Base-by-base conservation (phyloP, 2,329 filamentous ascomycete genomes). In the Fonsecaea multimorphosa region DNA sequence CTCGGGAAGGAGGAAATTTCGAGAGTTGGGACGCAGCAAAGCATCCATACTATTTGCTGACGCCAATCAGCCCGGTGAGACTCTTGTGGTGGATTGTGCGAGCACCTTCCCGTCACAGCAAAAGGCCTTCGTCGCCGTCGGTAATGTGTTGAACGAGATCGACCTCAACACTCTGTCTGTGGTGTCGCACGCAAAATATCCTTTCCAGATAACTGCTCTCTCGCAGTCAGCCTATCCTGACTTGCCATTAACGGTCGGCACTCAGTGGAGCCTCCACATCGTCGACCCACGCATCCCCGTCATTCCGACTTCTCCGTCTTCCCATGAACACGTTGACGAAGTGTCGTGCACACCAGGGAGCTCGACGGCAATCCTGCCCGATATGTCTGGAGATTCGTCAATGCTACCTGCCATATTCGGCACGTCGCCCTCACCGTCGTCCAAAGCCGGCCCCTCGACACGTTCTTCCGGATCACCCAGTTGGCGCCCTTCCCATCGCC, bases 231-330 rank as follows among this genome's bases (percentile, higher is more conserved):
- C 88, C 51, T 79, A 87, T 70, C 80, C 87, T 56, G 83, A 84
- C 0, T 84, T 89, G 0, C 92, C 93, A 0, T 78, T 98, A 40
- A 95, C 93, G 0, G 86, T 98, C 14, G 94, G 92, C 24, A 97
- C 92, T 1, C 91, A 90, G 58, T 82, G 89, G 65, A 92, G 91
- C 1, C 82, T 98, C 1, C 91, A 96, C 74, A 85, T 97, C 3
- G 87, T 96, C 74, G 94, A 98, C 76, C 86, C 89, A 29, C 85
- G 93, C 55, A 81, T 77, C n/a, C 58, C 70, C 0, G 27, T 52
- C 38, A 24, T n/a, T 8, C 51, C 56, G 31, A 22, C 46, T 1
- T 59, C 55, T 49, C 32, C 44, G 3, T 51, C 57, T 31, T 40
- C 83, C 58, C 80, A 86, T 57, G 76, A 78, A 51, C 79, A 83